Conservation (phyloP, 2,329 filamentous ascomycete species). For the Paraphaeosphaeria sporulosa region DNA sequence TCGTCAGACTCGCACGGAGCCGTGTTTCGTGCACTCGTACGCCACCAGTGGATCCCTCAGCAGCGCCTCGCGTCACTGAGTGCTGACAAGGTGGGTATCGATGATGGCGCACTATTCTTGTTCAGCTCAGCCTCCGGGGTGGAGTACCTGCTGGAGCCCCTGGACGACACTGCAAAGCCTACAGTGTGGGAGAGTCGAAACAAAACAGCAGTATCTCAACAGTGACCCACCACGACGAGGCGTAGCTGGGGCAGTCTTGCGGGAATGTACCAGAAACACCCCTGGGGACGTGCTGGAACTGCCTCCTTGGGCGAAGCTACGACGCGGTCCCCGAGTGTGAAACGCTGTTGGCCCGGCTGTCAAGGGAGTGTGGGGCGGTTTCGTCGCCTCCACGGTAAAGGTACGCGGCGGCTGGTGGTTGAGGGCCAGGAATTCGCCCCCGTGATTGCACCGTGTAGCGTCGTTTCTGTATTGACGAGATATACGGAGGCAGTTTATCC, state of each 20-base stretch:
- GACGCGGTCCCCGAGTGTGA: slow-evolving; percentile 18
- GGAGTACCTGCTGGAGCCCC: not conserved
- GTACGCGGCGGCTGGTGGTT: not conserved
- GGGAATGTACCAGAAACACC: slow-evolving; percentile 20
- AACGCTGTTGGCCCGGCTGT: slow-evolving; percentile 16
- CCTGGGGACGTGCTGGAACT: slow-evolving; percentile 15
- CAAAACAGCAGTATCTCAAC: slow-evolving; percentile 10
- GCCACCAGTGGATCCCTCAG: slow-evolving; percentile 32
- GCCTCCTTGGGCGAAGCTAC: slow-evolving; percentile 11
- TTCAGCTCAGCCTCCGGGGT: not conserved
- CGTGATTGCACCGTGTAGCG: not conserved
- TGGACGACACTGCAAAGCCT: not conserved
- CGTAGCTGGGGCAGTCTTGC: slow-evolving; percentile 9
- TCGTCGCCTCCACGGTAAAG: slow-evolving; percentile 4
- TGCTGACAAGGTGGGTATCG: slow-evolving; percentile 21
- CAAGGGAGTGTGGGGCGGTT: slow-evolving; percentile 9
- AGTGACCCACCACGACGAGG: slow-evolving; percentile 11
- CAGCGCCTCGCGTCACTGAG: slow-evolving; percentile 22
- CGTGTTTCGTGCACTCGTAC: slow-evolving; percentile 38
- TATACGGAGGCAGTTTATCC: slow-evolving; percentile 1
- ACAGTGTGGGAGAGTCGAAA: slow-evolving; percentile 8
- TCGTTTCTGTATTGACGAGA: not conserved
- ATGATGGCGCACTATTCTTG: not conserved
- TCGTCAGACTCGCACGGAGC: slow-evolving; percentile 25
- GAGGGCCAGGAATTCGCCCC: not conserved